Conservation (phyloP, 805 yeast species). For the Candida piceae region DNA sequence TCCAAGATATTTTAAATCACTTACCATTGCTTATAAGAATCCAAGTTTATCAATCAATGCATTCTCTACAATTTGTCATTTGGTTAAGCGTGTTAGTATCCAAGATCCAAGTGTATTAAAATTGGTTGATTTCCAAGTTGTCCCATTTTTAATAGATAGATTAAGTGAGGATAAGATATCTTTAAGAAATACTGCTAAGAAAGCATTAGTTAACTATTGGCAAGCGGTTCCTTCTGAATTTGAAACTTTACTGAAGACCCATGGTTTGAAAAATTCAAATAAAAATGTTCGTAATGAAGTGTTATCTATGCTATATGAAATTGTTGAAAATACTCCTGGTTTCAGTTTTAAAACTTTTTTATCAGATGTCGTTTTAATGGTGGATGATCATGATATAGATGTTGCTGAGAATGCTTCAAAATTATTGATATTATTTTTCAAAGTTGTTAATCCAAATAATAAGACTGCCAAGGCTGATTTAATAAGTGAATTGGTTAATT, state of each 20-base stretch:
- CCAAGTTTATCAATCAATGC: constrained; percentile 37
- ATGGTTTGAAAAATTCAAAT: constrained; percentile 38
- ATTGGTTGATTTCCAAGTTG: constrained; percentile 37
- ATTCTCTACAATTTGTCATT: constrained; percentile 49
- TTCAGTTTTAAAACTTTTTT: constrained; percentile 30
- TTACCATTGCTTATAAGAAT: constrained; percentile 40
- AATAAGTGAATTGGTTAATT: constrained; percentile 33
- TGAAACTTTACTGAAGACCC: constrained; percentile 38
- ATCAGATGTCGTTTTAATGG: constrained; percentile 18
- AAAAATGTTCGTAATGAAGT: constrained; percentile 37
- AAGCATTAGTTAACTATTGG: constrained; percentile 52
- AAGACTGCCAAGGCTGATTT: constrained; percentile 43
- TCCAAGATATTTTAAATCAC: constrained; percentile 45
- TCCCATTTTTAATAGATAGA: constrained; percentile 48
- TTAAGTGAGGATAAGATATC: constrained; percentile 38
- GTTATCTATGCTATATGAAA: constrained; percentile 39
- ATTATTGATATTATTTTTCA: constrained; percentile 35
- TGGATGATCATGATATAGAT: constrained; percentile 14
- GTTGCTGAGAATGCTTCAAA: constrained; percentile 17
- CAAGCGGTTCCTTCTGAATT: constrained; percentile 44
- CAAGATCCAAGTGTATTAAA: constrained; percentile 45
- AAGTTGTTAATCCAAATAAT: constrained; percentile 24
- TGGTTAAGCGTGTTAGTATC: constrained; percentile 52
- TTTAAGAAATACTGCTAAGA: constrained; percentile 40
- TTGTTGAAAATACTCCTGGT: constrained; percentile 33